Evolutionary conservation across 1,139 yeast genomes (phyloP).

Genomic region (Yamadazyma friedrichii): DNA sequence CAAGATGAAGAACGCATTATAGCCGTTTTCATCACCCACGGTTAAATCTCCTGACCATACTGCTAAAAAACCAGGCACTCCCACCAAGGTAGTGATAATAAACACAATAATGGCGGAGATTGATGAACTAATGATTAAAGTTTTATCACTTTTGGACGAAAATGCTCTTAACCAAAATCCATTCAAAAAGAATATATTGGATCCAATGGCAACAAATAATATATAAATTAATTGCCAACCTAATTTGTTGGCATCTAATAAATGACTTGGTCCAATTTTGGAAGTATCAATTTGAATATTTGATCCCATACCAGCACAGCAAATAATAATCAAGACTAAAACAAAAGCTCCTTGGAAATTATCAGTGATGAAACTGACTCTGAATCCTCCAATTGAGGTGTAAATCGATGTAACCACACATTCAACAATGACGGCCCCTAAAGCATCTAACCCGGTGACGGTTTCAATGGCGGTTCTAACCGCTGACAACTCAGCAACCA

Average conservation of each 20-base stretch:
- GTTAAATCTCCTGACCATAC: slow-evolving; percentile 82
- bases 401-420: slow-evolving; percentile 85
- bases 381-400: slow-evolving; percentile 87
- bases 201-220: slow-evolving; percentile 78
- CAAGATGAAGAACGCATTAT: slow-evolving; percentile 68
- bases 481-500: slow-evolving; percentile 86
- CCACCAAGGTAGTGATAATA: slow-evolving; percentile 66
- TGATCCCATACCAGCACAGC: slow-evolving; percentile 79
- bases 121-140: slow-evolving; percentile 70
- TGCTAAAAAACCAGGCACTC: slow-evolving; percentile 82
- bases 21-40: slow-evolving; percentile 59
- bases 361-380: slow-evolving; percentile 85
- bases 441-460: slow-evolving; percentile 74
- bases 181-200: slow-evolving; percentile 86
- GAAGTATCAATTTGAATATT: slow-evolving; percentile 68
- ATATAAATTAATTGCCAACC: slow-evolving; percentile 93
- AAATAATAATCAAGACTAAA: slow-evolving; percentile 62
- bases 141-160: slow-evolving; percentile 78
- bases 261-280: slow-evolving; percentile 61
- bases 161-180: slow-evolving; percentile 95
- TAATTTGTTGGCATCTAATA: slow-evolving; percentile 60
- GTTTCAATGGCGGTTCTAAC: slow-evolving; percentile 73
- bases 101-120: slow-evolving; percentile 70
- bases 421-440: slow-evolving; percentile 83
- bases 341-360: slow-evolving; percentile 82